Conservation (phyloP, 2,329 filamentous ascomycete genomes). For the Alternaria dauci region DNA sequence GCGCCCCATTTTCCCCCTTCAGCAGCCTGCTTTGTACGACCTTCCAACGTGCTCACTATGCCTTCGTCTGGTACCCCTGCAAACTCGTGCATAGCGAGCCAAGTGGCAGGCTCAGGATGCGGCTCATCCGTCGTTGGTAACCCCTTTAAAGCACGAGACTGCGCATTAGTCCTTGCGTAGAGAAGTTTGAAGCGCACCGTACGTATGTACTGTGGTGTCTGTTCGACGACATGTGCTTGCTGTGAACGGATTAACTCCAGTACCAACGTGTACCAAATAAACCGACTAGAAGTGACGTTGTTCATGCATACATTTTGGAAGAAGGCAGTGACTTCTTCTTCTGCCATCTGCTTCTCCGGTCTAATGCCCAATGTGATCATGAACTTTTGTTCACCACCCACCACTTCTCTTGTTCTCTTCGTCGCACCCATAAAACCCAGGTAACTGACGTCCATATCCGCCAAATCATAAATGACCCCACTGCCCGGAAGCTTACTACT, state of each 20-base stretch:
- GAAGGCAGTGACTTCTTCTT: conserved; percentile 23
- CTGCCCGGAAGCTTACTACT: conserved; percentile 42
- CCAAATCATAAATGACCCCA: conserved; percentile 40
- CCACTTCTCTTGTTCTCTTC: conserved; percentile 10
- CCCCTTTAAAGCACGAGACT: conserved; percentile 41
- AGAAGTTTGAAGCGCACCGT: conserved; percentile 34
- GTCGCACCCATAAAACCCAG: conserved; percentile 26
- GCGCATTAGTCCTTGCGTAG: conserved; percentile 42
- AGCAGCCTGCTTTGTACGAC: not conserved
- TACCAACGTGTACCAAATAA: not conserved
- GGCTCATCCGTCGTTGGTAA: conserved; percentile 35
- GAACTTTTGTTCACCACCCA: conserved; percentile 7
- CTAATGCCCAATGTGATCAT: conserved; percentile 31
- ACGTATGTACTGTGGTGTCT: conserved; percentile 30
- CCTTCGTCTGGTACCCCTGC: conserved; percentile 12
- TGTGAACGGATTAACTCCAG: not conserved
- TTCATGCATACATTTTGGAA: conserved; percentile 18
- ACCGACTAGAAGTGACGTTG: too few relatives aligned
- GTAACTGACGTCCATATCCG: conserved; percentile 42
- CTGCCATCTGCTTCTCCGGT: conserved; percentile 17
- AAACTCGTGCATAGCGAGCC: conserved; percentile 42
- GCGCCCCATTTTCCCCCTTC: not conserved
- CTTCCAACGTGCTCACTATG: conserved; percentile 21
- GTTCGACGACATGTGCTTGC: conserved; percentile 25
- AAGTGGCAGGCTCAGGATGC: conserved; percentile 34